Percentiles rank a stretch among this genome's conserved stretches.
Evolutionary conservation across 371 early-diverging fungal species (phyloP).

Genomic region (Dichotomocladium elegans): DNA sequence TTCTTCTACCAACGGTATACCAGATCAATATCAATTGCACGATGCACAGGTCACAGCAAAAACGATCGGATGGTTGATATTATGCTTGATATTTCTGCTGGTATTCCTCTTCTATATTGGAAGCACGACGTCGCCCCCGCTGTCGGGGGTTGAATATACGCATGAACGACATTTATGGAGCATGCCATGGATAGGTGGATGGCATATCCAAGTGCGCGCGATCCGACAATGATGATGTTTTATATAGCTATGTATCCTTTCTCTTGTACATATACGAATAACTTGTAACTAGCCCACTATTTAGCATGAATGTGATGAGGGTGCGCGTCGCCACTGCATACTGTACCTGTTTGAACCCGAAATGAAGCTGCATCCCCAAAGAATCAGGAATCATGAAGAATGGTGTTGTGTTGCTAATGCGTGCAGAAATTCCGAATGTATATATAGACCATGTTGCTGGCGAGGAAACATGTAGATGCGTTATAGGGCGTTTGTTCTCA

Average conservation of each 20-base stretch:
- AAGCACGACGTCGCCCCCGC: not conserved
- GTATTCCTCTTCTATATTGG: not conserved
- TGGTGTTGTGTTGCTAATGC: too few species aligned
- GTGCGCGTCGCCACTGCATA: too few species aligned
- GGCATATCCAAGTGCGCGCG: constrained; percentile 35
- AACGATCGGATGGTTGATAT: not conserved
- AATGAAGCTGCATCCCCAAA: too few species aligned
- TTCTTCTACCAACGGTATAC: not conserved
- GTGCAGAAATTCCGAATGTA: too few species aligned
- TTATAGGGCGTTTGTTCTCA: too few species aligned
- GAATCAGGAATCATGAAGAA: too few species aligned
- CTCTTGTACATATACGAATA: not conserved
- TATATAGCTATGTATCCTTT: not conserved
- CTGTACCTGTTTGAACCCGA: too few species aligned
- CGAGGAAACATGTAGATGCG: too few species aligned
- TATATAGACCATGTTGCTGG: too few species aligned
- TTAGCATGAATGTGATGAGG: not conserved
- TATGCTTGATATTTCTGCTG: not conserved
- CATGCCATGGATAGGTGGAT: constrained; percentile 36
- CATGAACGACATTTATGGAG: constrained; percentile 18
- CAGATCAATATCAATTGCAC: not conserved
- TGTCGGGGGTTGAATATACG: not conserved
- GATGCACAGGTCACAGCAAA: not conserved
- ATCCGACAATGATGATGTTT: constrained; percentile 11
- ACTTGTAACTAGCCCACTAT: not conserved